A percentile compares a stretch with the other conserved stretches of the same genome.
These are phyloP conservation scores for Macrolepiota fuliginosa DNA, from an alignment of 768 basidiomycete species.

Conservation along the genomic window DNA sequence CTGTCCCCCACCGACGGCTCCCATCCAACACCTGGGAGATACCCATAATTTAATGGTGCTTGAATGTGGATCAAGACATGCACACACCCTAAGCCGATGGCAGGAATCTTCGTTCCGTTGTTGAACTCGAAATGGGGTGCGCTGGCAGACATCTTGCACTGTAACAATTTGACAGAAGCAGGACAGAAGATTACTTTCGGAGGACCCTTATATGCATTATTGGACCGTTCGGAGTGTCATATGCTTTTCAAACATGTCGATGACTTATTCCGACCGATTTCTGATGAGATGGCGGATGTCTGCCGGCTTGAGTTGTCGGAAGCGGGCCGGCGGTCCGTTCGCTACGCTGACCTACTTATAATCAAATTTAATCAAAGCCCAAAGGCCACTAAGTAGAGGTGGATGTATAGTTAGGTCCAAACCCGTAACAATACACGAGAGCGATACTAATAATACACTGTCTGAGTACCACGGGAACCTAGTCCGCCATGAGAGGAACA, in stretches of 20 bases:
- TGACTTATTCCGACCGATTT: background rate
- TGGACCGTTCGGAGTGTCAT: background rate
- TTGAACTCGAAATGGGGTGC: conserved; percentile 25
- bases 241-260: background rate
- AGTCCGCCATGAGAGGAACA: background rate
- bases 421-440: conserved; percentile 6
- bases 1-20: conserved; percentile 30
- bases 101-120: conserved; percentile 27
- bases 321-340: background rate
- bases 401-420: conserved; percentile 4
- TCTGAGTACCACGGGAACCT: background rate
- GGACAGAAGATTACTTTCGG: background rate
- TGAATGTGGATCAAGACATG: too few species aligned
- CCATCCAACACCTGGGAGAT: conserved; percentile 38
- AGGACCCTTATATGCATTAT: background rate
- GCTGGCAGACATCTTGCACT: background rate
- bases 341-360: too few species aligned
- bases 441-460: conserved; percentile 8
- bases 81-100: conserved; percentile 29
- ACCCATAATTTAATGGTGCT: background rate
- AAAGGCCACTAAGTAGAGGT: background rate
- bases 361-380: background rate
- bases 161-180: background rate
- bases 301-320: too few species aligned
- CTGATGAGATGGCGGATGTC: background rate